A percentile compares a stretch with the other conserved stretches of the same genome.
Conservation (phyloP, 225 moss, liverwort and hornwort species). For the Neckera pumila region DNA sequence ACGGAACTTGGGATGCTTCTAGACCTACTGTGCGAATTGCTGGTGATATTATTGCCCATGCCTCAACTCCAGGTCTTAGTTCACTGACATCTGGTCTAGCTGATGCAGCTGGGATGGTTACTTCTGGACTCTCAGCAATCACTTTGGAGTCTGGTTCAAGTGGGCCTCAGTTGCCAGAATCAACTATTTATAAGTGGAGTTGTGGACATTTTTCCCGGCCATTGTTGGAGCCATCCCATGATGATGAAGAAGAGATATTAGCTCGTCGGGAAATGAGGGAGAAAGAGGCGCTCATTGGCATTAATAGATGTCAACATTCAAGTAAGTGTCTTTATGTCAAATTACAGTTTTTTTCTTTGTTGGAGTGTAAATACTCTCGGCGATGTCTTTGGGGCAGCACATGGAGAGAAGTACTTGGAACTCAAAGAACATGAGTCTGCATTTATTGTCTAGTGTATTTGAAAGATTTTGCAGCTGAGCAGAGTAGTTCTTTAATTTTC, state of each 20-base stretch:
- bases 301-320: constrained; percentile 74
- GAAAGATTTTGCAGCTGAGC: not conserved
- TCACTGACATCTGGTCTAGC: constrained; percentile 55
- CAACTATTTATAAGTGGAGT: constrained; percentile 93
- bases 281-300: constrained; percentile 62
- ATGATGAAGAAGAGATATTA: constrained; percentile 80
- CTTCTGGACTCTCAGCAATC: constrained; percentile 57
- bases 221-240: constrained; percentile 58
- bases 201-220: constrained; percentile 95
- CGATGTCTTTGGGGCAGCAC: not conserved
- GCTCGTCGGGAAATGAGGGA: constrained; percentile 84
- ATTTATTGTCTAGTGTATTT: not conserved
- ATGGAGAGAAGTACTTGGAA: not conserved
- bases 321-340: constrained; percentile 36
- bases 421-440: not conserved
- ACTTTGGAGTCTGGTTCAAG: constrained; percentile 49
- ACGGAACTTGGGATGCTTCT: constrained; percentile 61
- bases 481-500: not conserved
- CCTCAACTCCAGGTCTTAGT: constrained; percentile 47
- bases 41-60: constrained; percentile 81
- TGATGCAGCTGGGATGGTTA: constrained; percentile 56
- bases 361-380: not conserved
- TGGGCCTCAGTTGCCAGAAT: constrained; percentile 37
- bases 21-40: constrained; percentile 66
- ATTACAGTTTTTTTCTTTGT: not conserved